Conservation (phyloP, 352 stramenopile genomes). For the Globisporangium splendens region DNA sequence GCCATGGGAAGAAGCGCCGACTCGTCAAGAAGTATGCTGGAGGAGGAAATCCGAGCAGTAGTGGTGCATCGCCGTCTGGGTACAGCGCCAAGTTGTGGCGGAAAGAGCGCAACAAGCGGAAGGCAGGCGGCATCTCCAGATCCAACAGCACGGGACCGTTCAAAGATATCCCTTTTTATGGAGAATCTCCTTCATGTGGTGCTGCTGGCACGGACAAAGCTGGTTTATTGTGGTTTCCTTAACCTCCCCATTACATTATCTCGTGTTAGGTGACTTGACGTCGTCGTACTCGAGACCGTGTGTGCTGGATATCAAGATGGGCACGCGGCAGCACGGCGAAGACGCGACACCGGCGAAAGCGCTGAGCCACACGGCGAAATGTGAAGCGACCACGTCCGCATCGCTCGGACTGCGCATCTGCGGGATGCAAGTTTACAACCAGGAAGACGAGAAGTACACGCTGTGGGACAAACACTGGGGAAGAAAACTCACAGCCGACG, state of each 20-base stretch:
- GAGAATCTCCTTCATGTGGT: no score
- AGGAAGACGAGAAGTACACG: conserved; percentile 49
- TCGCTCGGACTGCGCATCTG: conserved; percentile 66
- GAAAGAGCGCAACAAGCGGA: conserved; percentile 33
- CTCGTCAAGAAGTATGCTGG: conserved; percentile 20
- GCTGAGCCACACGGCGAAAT: conserved; percentile 70
- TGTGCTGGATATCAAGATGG: conserved; percentile 83
- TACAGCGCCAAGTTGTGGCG: conserved; percentile 69
- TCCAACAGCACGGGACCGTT: conserved; percentile 11
- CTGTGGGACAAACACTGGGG: conserved; percentile 83
- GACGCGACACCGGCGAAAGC: conserved; percentile 64
- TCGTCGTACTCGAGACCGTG: conserved; percentile 54
- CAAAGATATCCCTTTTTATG: conserved; percentile 22
- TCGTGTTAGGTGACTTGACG: conserved; percentile 73
- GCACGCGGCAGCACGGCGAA: conserved; percentile 69
- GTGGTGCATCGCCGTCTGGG: conserved; percentile 17
- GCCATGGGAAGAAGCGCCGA: conserved; percentile 36
- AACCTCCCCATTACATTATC: conserved; percentile 34
- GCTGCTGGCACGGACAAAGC: background rate
- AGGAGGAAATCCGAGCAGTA: conserved; percentile 2
- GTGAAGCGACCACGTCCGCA: conserved; percentile 66
- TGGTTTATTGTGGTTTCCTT: background rate
- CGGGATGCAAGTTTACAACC: conserved; percentile 80
- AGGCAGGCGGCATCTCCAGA: conserved; percentile 6
- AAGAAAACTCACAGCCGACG: conserved; percentile 39